Evolutionary conservation across 2,329 filamentous ascomycete genomes (phyloP).

Genomic region (Ambrosiella beaveri): DNA sequence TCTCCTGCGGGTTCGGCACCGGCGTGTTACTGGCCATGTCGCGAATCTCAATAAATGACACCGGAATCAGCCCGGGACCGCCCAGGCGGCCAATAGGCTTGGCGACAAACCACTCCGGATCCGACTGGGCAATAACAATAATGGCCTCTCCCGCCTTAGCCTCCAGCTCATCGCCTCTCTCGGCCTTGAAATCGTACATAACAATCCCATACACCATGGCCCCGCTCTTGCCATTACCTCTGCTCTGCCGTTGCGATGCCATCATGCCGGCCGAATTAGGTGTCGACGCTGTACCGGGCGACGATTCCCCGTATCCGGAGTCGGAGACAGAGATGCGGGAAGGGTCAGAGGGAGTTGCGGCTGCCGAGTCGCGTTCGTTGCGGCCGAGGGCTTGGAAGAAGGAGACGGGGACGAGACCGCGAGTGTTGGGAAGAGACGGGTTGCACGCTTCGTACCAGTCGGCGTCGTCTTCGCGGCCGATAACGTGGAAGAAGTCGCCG

Average conservation of each 20-base stretch:
- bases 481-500: constrained; percentile 96
- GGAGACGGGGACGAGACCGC: constrained; percentile 80
- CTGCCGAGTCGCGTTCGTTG: constrained; percentile 59
- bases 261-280: constrained; percentile 6
- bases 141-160: constrained; percentile 92
- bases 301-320: constrained; percentile 62
- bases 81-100: constrained; percentile 98
- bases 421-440: constrained; percentile 67
- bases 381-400: constrained; percentile 89
- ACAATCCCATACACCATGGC: constrained; percentile 95
- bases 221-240: constrained; percentile 29
- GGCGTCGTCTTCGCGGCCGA: constrained; percentile 79
- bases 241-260: constrained; percentile 29
- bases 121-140: constrained; percentile 95
- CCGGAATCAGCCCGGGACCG: constrained; percentile 84
- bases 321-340: constrained; percentile 35
- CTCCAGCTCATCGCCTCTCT: constrained; percentile 87
- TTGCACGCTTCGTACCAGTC: constrained; percentile 99
- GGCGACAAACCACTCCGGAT: constrained; percentile 97
- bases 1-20: constrained; percentile 66
- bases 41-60: constrained; percentile 89
- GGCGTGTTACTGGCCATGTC: constrained; percentile 80
- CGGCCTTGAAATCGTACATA: constrained; percentile 90
- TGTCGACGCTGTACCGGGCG: constrained; percentile 2
- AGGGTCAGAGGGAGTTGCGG: constrained; percentile 35